These are phyloP conservation scores for Camellia oleifera DNA, from an alignment of 179 eudicot species.

Conservation along the genomic window DNA sequence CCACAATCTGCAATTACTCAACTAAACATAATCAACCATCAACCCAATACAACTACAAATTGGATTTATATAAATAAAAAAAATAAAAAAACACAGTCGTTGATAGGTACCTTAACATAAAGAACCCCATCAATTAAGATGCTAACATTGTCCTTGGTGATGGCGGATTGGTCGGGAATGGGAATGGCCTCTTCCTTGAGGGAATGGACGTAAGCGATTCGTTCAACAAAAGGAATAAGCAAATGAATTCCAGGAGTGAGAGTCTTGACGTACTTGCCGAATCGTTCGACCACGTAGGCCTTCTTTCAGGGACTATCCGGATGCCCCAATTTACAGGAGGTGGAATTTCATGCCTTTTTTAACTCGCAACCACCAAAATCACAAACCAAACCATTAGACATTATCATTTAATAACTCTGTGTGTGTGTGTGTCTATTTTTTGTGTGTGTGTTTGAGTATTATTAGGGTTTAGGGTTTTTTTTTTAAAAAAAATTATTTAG, in stretches of 20 bases:
- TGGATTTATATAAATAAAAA: not conserved
- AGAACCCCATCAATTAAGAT: conserved; percentile 88
- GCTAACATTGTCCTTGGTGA: conserved; percentile 91
- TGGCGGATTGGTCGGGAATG: conserved; percentile 83
- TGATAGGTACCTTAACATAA: conserved; percentile 61
- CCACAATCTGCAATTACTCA: conserved; percentile 55
- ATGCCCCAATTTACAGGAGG: conserved; percentile 84
- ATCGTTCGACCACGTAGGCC: conserved; percentile 83
- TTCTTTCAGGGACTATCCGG: conserved; percentile 83
- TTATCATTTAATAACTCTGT: not conserved
- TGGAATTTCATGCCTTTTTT: conserved; percentile 45
- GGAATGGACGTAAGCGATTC: conserved; percentile 80
- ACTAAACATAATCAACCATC: not conserved
- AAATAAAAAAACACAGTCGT: not conserved
- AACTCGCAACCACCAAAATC: not conserved
- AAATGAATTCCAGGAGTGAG: conserved; percentile 81
- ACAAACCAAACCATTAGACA: not conserved
- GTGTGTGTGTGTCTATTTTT: not conserved
- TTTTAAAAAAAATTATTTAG: too few relatives aligned
- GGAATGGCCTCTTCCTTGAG: conserved; percentile 87
- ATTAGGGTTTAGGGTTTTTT: too few relatives aligned
- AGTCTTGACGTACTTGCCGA: conserved; percentile 70
- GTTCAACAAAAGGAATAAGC: conserved; percentile 74
- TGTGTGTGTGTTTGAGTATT: too few relatives aligned
- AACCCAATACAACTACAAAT: not conserved